These are phyloP conservation scores for Pythium pectinolyticum DNA, from an alignment of 352 stramenopile species.

Conservation along the genomic window DNA sequence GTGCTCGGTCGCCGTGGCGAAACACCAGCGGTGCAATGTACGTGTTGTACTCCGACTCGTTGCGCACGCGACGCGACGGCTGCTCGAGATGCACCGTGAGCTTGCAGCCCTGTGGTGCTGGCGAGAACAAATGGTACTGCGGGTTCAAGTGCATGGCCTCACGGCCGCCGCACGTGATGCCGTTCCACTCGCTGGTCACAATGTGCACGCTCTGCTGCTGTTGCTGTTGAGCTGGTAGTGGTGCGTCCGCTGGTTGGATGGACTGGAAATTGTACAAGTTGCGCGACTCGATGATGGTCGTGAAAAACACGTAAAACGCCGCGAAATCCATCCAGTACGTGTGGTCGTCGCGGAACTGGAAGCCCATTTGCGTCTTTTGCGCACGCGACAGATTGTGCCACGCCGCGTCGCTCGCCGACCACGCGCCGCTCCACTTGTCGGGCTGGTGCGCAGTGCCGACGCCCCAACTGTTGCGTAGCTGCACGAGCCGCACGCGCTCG, in stretches of 20 bases:
- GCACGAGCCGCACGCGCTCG: constrained; percentile 53
- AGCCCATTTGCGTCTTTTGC: constrained; percentile 75
- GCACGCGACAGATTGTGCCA: constrained; percentile 72
- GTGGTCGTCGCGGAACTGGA: constrained; percentile 77
- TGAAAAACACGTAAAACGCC: constrained; percentile 81
- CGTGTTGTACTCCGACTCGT: constrained; percentile 69
- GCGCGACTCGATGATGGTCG: constrained; percentile 67
- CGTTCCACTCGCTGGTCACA: constrained; percentile 76
- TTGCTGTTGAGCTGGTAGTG: constrained; percentile 58
- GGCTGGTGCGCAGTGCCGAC: constrained; percentile 56
- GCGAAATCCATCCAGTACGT: constrained; percentile 86
- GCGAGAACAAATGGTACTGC: constrained; percentile 81
- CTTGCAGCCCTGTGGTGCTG: constrained; percentile 47
- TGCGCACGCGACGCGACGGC: constrained; percentile 70
- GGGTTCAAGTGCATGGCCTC: constrained; percentile 85
- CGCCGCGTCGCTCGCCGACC: constrained; percentile 66
- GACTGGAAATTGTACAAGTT: constrained; percentile 87
- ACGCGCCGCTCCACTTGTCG: constrained; percentile 70
- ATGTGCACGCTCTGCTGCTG: constrained; percentile 74
- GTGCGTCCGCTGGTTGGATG: no score
- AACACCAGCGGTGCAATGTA: constrained; percentile 82
- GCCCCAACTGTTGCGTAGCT: constrained; percentile 83
- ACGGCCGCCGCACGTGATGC: constrained; percentile 71
- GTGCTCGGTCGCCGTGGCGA: constrained; percentile 59
- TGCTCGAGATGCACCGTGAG: constrained; percentile 71